Conservation (phyloP, 305 asterid species). For the Nicotiana rustica region DNA sequence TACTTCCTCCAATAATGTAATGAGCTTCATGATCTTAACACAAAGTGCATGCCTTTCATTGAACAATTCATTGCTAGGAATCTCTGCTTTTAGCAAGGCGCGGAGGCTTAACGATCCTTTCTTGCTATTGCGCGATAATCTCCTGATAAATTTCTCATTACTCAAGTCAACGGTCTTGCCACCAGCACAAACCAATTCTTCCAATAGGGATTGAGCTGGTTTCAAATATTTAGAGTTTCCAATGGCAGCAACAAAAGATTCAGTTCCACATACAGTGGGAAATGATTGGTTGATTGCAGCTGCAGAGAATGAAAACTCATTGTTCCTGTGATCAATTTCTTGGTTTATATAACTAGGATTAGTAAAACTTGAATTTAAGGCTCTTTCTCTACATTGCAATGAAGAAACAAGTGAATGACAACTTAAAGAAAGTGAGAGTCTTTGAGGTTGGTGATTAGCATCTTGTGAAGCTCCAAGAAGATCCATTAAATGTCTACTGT, state of each 20-base stretch:
- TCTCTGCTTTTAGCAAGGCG: constrained; percentile 63
- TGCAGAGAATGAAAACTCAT: constrained; percentile 41
- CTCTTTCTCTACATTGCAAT: constrained; percentile 46
- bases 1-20: constrained; percentile 80
- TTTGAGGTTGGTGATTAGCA: constrained; percentile 52
- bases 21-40: constrained; percentile 64
- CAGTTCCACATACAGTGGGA: constrained; percentile 54
- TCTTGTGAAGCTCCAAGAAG: constrained; percentile 71
- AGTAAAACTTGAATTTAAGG: constrained; percentile 39
- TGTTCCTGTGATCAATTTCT: constrained; percentile 32
- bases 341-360: constrained; percentile 45
- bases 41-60: constrained; percentile 57
- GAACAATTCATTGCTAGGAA: constrained; percentile 50
- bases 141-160: constrained; percentile 55
- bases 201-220: constrained; percentile 74
- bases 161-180: constrained; percentile 53
- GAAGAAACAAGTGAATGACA: constrained; percentile 44
- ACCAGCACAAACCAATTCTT: constrained; percentile 72
- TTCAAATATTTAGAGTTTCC: constrained; percentile 72
- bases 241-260: constrained; percentile 47
- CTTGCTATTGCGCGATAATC: constrained; percentile 51
- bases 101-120: constrained; percentile 57
- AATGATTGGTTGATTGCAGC: constrained; percentile 46
- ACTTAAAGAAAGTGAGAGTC: constrained; percentile 82
- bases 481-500: constrained; percentile 68